phyloP scores from a whole-genome alignment of 1,284 basidiomycete species.

The Puccinia coronata region DNA sequence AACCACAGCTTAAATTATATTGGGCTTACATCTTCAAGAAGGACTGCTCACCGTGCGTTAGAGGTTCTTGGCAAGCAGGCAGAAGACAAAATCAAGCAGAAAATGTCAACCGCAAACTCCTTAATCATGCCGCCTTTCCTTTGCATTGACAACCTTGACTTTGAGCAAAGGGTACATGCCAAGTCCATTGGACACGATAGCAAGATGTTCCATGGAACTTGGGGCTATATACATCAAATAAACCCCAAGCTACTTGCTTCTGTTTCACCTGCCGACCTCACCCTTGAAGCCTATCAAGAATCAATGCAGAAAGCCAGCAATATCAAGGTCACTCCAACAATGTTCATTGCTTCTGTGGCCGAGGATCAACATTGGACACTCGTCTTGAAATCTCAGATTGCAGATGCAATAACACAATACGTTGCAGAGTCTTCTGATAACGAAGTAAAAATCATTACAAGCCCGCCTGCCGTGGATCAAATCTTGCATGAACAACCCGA shows the following conservation, averaged over 20 bases:
- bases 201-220: no score
- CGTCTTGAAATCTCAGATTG: neutral
- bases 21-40: neutral
- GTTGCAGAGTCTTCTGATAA: neutral
- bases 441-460: neutral
- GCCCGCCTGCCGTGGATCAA: neutral
- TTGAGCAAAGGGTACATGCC: neutral
- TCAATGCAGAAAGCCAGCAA: no score
- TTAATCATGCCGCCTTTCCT: no score
- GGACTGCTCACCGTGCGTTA: neutral
- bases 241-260: neutral
- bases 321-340: no score
- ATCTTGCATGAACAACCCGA: neutral
- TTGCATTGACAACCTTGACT: neutral
- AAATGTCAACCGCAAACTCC: neutral
- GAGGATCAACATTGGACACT: no score
- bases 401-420: neutral
- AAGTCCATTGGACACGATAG: slow-evolving; percentile 9
- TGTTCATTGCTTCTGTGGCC: no score
- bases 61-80: neutral
- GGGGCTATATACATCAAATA: neutral
- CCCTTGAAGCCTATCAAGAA: neutral
- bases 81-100: no score
- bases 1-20: neutral
- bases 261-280: neutral